Evolutionary conservation across 306 rosid species (phyloP).

Genomic region (Trifolium dubium): DNA sequence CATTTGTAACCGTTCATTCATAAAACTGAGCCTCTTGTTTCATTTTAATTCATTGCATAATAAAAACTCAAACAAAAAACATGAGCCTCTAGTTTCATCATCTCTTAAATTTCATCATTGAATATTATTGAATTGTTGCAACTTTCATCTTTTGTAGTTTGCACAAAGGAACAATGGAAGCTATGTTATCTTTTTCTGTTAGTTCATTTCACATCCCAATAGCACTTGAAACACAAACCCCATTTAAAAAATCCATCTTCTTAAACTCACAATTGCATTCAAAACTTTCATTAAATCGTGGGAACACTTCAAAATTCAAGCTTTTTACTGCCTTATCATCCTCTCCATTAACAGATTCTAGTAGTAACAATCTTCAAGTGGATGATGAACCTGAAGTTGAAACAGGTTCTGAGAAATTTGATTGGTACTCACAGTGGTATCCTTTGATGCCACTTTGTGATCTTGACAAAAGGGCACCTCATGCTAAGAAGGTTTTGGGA

Average conservation of each 20-base stretch:
- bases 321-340: conserved; percentile 63
- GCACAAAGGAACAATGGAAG: conserved; percentile 54
- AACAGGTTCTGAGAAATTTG: conserved; percentile 54
- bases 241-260: conserved; percentile 43
- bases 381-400: conserved; percentile 41
- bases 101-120: background rate
- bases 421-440: conserved; percentile 91
- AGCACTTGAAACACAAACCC: conserved; percentile 32
- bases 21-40: conserved; percentile 24
- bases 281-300: conserved; percentile 27
- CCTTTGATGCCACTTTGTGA: conserved; percentile 89
- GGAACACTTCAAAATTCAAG: conserved; percentile 46
- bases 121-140: background rate
- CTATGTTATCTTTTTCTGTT: conserved; percentile 49
- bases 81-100: conserved; percentile 33
- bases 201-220: conserved; percentile 50
- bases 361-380: conserved; percentile 40
- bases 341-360: conserved; percentile 51
- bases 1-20: no score
- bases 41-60: no score
- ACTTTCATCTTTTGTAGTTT: background rate
- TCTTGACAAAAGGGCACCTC: conserved; percentile 81
- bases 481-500: conserved; percentile 77
- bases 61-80: no score
- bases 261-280: conserved; percentile 41